Conservation (phyloP, 495 filamentous ascomycete genomes). For the Daldinia vernicosa region DNA sequence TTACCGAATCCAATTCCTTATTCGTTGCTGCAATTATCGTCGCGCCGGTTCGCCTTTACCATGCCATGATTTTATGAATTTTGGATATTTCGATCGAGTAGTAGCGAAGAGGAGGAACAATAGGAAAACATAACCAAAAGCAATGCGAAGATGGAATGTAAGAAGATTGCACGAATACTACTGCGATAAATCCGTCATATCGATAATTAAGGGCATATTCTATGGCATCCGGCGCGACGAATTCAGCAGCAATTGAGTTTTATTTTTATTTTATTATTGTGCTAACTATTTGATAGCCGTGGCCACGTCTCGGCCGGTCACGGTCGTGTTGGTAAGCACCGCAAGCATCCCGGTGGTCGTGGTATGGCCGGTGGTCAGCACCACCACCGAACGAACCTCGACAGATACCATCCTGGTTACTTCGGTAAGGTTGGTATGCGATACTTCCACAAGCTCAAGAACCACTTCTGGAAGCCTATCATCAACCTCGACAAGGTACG, state of each 20-base stretch:
- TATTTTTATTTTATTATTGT: slow-evolving; percentile 8
- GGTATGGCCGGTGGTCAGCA: slow-evolving; percentile 97
- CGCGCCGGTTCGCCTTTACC: slow-evolving; percentile 16
- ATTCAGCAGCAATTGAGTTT: slow-evolving; percentile 17
- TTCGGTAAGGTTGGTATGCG: slow-evolving; percentile 98
- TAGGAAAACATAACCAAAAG: background rate
- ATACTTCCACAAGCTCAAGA: slow-evolving; percentile 89
- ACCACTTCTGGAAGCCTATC: slow-evolving; percentile 91
- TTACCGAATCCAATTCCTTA: slow-evolving; percentile 23
- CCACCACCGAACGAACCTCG: slow-evolving; percentile 93
- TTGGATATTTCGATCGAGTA: slow-evolving; percentile 7
- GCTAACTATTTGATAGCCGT: slow-evolving; percentile 66
- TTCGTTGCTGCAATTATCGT: slow-evolving; percentile 40
- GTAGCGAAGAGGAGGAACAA: slow-evolving; percentile 18
- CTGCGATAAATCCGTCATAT: background rate
- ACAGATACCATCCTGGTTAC: slow-evolving; percentile 76
- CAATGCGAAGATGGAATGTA: background rate
- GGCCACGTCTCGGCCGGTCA: slow-evolving; percentile 94
- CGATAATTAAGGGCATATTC: background rate
- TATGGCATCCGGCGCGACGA: slow-evolving; percentile 30
- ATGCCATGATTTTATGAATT: slow-evolving; percentile 18
- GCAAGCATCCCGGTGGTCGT: slow-evolving; percentile 92
- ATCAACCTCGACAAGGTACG: slow-evolving; percentile 91
- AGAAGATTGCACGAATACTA: background rate
- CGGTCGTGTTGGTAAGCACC: slow-evolving; percentile 92